Evolutionary conservation across 306 rosid genomes (phyloP), one percentile per base, ranked within the genome.

Genomic region (Argentina anserina): DNA sequence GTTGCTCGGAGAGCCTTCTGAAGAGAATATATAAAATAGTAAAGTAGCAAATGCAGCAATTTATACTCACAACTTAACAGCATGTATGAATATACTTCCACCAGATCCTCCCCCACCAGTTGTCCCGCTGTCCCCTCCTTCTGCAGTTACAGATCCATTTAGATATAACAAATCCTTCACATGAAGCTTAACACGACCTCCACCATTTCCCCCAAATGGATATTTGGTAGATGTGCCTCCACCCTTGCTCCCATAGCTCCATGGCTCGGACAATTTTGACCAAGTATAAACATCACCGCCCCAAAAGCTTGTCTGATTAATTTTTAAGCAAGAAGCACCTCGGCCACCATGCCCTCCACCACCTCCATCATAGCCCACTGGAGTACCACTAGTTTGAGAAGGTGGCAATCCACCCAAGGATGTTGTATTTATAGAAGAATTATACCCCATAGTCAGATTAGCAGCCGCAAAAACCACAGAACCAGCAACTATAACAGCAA

Each of bases 301-400:
- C 98, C 98, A 94, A 76, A 42, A 76, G 45, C 91, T 94, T 26
- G 97, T 81, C 77, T 82, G 82, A 69, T 85, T 85, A 81, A 67
- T 79, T 84, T 81, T 89, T 80, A 85, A 75, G 78, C 98, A 94
- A 73, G 97, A 91, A 76, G 98, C 98, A 80, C 98, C 98, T 40
- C 98, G 90, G 47, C 98, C 98, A 77, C 98, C 98, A 72, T 94
- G 96, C 70, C 98, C 98, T 81, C 98, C 98, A 76, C 98, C 98
- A 69, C 96, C 89, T 83, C 96, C 96, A 59, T 86, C 96, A 84
- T 77, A 67, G 56, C 94, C 90, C 81, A 89, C 80, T 33, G 98
- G 98, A 53, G 98, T 91, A 69, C 98, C 98, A 77, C 98, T 94
- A 61, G 98, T 91, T 89, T 91, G 98, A 68, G 98, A 80, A 79